These are phyloP conservation scores for Podospora pseudoanserina DNA, from an alignment of 495 filamentous ascomycete genomes.

Conservation along the genomic window DNA sequence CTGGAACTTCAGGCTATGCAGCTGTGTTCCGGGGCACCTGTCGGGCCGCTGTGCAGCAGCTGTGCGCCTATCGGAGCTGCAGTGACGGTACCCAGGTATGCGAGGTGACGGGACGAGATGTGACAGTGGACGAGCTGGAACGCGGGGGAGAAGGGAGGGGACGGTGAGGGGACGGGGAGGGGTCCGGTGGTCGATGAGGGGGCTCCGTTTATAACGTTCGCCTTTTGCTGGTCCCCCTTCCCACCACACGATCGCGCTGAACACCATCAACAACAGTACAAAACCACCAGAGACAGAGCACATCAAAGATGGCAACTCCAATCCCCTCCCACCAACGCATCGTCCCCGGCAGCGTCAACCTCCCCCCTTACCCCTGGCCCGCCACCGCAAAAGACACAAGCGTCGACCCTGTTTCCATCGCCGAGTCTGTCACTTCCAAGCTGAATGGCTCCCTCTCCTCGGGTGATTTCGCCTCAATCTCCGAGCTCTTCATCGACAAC, in stretches of 20 bases:
- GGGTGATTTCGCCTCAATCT: background rate
- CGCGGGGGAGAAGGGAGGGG: background rate
- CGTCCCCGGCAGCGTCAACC: slow-evolving; percentile 58
- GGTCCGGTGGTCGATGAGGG: background rate
- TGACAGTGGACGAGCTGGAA: background rate
- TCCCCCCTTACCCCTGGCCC: slow-evolving; percentile 45
- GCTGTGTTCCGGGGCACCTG: background rate
- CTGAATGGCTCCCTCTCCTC: slow-evolving; percentile 45
- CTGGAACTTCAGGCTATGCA: no score
- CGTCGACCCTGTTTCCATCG: slow-evolving; percentile 47
- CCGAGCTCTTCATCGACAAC: slow-evolving; percentile 17
- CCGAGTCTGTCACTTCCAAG: slow-evolving; percentile 38
- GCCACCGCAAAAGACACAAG: slow-evolving; percentile 23
- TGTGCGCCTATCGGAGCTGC: background rate
- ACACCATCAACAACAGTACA: no score
- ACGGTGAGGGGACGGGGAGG: background rate
- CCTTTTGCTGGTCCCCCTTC: no score
- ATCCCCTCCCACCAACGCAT: slow-evolving; percentile 49
- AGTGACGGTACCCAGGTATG: background rate
- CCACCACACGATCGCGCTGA: no score
- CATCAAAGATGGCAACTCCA: background rate
- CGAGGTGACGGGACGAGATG: background rate
- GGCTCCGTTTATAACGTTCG: no score
- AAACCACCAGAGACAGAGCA: background rate
- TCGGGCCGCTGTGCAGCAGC: background rate